phyloP scores from a whole-genome alignment of 176 grass and related monocot genomes.

The Microstegium vimineum region DNA sequence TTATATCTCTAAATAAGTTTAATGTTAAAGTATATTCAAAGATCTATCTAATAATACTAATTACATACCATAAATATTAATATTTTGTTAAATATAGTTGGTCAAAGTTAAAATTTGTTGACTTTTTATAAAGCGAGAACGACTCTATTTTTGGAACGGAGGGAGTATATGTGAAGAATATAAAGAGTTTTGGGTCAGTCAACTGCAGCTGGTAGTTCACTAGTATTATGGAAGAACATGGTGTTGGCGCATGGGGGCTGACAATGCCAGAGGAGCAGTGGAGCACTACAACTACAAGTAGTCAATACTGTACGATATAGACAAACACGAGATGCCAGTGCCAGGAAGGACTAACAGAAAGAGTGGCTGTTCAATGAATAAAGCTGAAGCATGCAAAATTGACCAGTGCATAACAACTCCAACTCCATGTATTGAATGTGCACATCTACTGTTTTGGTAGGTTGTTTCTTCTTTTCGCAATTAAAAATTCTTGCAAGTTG shows the following conservation, averaged over 20 bases:
- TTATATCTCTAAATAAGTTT: no score
- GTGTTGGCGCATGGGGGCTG: background rate
- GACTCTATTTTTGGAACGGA: no score
- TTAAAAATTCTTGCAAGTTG: no score
- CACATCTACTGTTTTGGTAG: no score
- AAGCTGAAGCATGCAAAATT: background rate
- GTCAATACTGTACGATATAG: background rate
- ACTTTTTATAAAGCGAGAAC: no score
- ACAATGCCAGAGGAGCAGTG: background rate
- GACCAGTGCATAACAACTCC: background rate
- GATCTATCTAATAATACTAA: no score
- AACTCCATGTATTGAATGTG: background rate
- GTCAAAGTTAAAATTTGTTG: no score
- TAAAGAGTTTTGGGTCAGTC: slow-evolving; percentile 4
- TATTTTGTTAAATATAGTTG: no score
- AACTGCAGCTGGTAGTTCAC: background rate
- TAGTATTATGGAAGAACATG: background rate
- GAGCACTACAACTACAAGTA: background rate
- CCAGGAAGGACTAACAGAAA: slow-evolving; percentile 1
- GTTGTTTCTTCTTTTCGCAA: no score
- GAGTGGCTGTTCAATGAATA: slow-evolving; percentile 2
- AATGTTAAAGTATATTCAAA: no score
- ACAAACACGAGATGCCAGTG: background rate
- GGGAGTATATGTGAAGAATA: slow-evolving; percentile 33
- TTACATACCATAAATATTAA: no score